Evolutionary conservation across 1,284 basidiomycete species (phyloP), one percentile per base, ranked within the genome.

Genomic region (Meira miltonrushii): DNA sequence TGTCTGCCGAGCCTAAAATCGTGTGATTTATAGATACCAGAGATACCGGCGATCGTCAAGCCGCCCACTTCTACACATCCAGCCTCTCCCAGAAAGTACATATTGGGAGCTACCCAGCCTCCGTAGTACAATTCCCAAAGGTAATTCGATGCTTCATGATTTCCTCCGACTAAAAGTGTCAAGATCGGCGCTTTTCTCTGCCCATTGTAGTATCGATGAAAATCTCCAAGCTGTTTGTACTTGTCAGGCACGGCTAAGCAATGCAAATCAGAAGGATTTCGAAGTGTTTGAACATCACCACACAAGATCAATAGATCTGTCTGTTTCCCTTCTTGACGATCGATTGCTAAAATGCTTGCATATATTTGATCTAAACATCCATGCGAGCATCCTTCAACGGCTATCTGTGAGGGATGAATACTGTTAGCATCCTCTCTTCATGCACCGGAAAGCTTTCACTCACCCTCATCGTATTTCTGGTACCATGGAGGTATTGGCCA

Each of bases 101-200:
- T 95, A 75, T 95, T 94, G 1, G 90, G 90, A 0, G 95, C 95
- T 13, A 97, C 80, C 94, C 79, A 79, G 33, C 72, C 76, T 25
- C 75, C 76, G 54, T 75, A 68, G 47, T 60, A 70, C 87, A 96
- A 81, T 78, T 99, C 95, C 88, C 90, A 93, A 81, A 98, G 84
- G 78, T 97, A 96, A 74, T 92, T 95, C 57, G 90, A 93, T 3
- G 92, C 92, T 80, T 98, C 94, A 77, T 99, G 94, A 76, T 99
- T 98, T 5, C 95, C 95, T 19, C 95, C 95, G 71, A 98, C 95
- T 54, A 97, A 86, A 37, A 99, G 82, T 0, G 95, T 99, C 71
- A 96, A 80, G 6, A 95, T 79, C 0, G 93, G 92, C 0, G 94
- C 94, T 7, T 75, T 81, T 67, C 84, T 86, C 70, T 88, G 82